Base-by-base conservation (phyloP, 352 stramenopile species). In the Globisporangium cederbergense region DNA sequence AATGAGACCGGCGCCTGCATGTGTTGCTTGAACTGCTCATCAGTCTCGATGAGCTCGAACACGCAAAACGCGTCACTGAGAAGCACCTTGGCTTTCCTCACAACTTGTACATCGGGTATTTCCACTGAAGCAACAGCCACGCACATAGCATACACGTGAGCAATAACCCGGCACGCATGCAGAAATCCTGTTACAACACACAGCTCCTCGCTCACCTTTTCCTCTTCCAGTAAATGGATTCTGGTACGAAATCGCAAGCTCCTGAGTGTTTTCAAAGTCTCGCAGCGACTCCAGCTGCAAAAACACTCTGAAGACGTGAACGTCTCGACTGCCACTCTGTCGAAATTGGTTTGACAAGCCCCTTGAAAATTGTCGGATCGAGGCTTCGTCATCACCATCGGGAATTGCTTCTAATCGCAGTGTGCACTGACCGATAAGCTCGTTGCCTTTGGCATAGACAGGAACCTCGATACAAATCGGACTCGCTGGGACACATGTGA, bases 1-100 rank as follows among this genome's bases (percentile, higher is more conserved):
- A 91, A 75, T 14, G 66, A 66, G 9, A 89, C 42, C 0, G 68
- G 60, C 3, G 67, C 64, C 49, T 86, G 66, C 82, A 89, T 89
- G 1, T 62, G 60, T 32, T 77, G 52, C 59, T 86, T 84, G 46
- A 91, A 60, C 54, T 70, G 58, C 14, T 58, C 8, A 7, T 73
- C 69, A 13, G 77, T 64, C 25, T 69, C 68, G 18, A 66, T n/a
- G 13, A 87, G 34, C 22, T 86, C 75, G 46, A 89, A 79, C 2
- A 78, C 63, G 53, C 79, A 88, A 51, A 79, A 77, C 1, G 75
- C 77, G 43, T 75, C 71, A 2, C 64, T 45, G 7, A 78, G 50
- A 0, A 66, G 58, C 7, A 75, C 61, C 60, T 88, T 74, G 14
- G 72, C 62, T 50, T 77, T 87, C 32, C 68, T 64, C 9, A 67